Percentiles rank a stretch among this genome's conserved stretches.
Evolutionary conservation across 2,329 filamentous ascomycete species (phyloP).

Genomic region (Colletotrichum zoysiae): DNA sequence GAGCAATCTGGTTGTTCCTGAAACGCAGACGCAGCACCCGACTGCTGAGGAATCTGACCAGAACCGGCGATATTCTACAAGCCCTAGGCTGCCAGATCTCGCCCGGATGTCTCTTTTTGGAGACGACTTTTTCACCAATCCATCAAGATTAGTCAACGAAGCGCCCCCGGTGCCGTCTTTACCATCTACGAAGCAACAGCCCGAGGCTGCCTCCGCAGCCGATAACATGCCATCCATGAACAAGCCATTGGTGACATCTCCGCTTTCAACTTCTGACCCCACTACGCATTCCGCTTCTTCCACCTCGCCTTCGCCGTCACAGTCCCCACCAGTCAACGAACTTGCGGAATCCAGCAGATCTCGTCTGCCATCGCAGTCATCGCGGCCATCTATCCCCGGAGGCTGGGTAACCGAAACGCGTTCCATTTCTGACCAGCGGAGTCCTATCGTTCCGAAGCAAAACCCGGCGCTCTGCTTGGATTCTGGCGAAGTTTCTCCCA

Average conservation of each 20-base stretch:
- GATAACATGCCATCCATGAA: constrained; percentile 7
- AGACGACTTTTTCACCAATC: constrained; percentile 65
- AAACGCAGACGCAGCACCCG: constrained; percentile 40
- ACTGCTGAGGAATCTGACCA: constrained; percentile 27
- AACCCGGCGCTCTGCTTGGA: constrained; percentile 11
- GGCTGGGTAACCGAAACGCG: constrained; percentile 49
- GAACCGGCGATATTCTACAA: constrained; percentile 58
- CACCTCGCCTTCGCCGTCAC: constrained; percentile 2
- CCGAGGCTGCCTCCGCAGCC: constrained; percentile 4
- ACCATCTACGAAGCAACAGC: constrained; percentile 25
- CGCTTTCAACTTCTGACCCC: constrained; percentile 9
- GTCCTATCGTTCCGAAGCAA: constrained; percentile 18
- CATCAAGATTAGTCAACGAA: constrained; percentile 45
- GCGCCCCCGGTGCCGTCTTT: constrained; percentile 47
- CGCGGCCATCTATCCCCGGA: constrained; percentile 48
- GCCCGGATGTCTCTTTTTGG: constrained; percentile 72
- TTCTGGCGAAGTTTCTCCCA: constrained; percentile 42
- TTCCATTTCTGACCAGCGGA: constrained; percentile 15
- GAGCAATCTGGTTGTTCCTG: constrained; percentile 13
- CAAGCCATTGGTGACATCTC: constrained; percentile 1
- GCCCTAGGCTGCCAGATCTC: constrained; percentile 70
- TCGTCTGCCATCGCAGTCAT: constrained; percentile 17
- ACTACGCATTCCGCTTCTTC: constrained; percentile 18
- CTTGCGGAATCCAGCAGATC: constrained; percentile 4
- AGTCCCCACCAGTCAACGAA: not conserved